These are phyloP conservation scores for Cladochytrium replicatum DNA, from an alignment of 192 early-diverging fungal species.

Conservation along the genomic window DNA sequence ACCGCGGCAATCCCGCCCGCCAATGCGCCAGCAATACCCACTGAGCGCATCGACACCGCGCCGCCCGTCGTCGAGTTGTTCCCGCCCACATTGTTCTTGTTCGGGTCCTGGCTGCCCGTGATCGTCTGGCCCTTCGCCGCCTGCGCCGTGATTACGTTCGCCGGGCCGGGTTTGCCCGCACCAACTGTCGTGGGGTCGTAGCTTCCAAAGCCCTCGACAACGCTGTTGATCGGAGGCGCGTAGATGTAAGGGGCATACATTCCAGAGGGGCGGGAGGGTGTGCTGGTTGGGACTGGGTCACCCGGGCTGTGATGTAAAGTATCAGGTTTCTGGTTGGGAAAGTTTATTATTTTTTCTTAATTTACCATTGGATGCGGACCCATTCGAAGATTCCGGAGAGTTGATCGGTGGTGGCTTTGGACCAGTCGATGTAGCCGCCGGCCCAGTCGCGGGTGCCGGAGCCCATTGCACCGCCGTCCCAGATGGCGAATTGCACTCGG, in stretches of 20 bases:
- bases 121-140: no score
- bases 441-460: constrained; percentile 22
- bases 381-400: constrained; percentile 14
- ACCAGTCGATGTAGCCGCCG: constrained; percentile 18
- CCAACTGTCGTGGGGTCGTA: constrained; percentile 8
- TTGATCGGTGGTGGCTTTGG: neutral
- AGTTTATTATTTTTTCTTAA: neutral
- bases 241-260: constrained; percentile 17
- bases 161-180: no score
- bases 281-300: constrained; percentile 19
- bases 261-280: constrained; percentile 16
- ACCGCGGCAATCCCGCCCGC: no score
- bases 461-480: constrained; percentile 15
- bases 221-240: constrained; percentile 8
- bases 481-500: constrained; percentile 29
- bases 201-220: constrained; percentile 9
- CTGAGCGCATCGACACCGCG: no score
- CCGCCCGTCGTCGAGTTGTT: no score
- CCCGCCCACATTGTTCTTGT: no score
- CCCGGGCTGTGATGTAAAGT: constrained; percentile 11
- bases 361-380: constrained; percentile 24
- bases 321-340: neutral
- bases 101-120: no score
- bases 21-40: no score
- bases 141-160: no score